Base-by-base conservation (phyloP, 768 basidiomycete species). In the Mycena metata region DNA sequence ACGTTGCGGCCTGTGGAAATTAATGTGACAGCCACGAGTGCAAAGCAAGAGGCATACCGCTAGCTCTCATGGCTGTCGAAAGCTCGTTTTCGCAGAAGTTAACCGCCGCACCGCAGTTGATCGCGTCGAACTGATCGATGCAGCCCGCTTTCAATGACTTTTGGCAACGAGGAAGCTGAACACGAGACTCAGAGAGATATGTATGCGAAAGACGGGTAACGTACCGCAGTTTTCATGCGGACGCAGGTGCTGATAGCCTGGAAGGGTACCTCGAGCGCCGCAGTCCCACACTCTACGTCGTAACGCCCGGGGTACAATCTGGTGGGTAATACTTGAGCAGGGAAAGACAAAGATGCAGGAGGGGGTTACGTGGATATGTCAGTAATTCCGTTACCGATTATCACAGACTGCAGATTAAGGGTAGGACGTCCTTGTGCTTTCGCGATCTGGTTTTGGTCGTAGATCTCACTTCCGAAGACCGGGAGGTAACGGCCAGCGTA, bases 401-500 rank as follows among this genome's bases (percentile, higher is more conserved):
- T 81, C n/a, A 92, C 83, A 64, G 88, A 90, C 62, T 86, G 80
- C 6, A 95, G 81, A 75, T 94, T 94, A 69, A 95, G 72, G 80
- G 90, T 79, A 83, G 70, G 83, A 72, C 78, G 85, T 67, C 84
- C 90, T 17, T 75, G 85, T 91, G 12, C 81, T 86, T n/a, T 83
- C 77, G 45, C 77, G 12, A 91, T 81, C 33, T 81, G 75, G 76
- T 96, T 95, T 71, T 90, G 88, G 77, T 95, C 94, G 55, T 90
- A 86, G 13, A 95, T 88, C 36, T 90, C 89, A 17, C 91, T 85
- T 0, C 93, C 94, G 69, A 95, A 95, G 1, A 91, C 80, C 0
- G 90, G 91, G 1, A 93, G 80, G 73, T 92, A 91, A 13, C 89
- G 86, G 7, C 91, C 90, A 1, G 87, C 93, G 70, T 94, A 95